Conservation (phyloP, 768 basidiomycete genomes). For the Psilocybe azurescens region DNA sequence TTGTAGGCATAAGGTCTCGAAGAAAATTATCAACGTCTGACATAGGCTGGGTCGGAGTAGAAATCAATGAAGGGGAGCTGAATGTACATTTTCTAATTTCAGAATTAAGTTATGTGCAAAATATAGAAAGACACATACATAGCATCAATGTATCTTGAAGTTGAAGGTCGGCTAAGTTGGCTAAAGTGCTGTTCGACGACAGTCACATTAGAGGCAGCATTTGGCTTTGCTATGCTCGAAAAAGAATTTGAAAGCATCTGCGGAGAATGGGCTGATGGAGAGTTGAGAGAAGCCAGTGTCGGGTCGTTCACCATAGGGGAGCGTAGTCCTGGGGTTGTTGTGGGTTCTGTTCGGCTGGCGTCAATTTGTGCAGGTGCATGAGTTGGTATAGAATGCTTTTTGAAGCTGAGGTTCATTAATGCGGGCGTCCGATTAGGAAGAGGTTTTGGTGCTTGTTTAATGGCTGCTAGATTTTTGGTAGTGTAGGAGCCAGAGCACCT, state of each 20-base stretch:
- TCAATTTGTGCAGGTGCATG: neutral
- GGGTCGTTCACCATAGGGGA: conserved; percentile 18
- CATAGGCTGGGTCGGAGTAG: neutral
- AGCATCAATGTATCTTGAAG: neutral
- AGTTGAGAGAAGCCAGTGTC: conserved; percentile 26
- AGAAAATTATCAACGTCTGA: conserved; percentile 41
- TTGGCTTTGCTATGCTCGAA: neutral
- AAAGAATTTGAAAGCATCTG: neutral
- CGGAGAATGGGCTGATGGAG: conserved; percentile 15
- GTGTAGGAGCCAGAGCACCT: conserved; percentile 39
- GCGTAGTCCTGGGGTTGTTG: neutral
- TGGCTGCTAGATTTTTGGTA: too few relatives aligned
- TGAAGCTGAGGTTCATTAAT: conserved; percentile 42
- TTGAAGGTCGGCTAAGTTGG: neutral
- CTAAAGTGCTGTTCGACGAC: neutral
- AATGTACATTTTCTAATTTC: too few relatives aligned
- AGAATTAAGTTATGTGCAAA: too few relatives aligned
- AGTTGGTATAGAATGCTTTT: conserved; percentile 35
- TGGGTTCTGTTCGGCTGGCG: neutral
- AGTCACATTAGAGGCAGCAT: neutral
- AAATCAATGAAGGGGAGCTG: conserved; percentile 16
- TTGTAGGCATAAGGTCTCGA: conserved; percentile 41
- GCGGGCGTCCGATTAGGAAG: conserved; percentile 4
- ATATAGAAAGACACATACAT: neutral
- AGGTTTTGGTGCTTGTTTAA: conserved; percentile 18